These are phyloP conservation scores for Parachaetomium inaequale DNA, from an alignment of 495 filamentous ascomycete species.

Conservation along the genomic window DNA sequence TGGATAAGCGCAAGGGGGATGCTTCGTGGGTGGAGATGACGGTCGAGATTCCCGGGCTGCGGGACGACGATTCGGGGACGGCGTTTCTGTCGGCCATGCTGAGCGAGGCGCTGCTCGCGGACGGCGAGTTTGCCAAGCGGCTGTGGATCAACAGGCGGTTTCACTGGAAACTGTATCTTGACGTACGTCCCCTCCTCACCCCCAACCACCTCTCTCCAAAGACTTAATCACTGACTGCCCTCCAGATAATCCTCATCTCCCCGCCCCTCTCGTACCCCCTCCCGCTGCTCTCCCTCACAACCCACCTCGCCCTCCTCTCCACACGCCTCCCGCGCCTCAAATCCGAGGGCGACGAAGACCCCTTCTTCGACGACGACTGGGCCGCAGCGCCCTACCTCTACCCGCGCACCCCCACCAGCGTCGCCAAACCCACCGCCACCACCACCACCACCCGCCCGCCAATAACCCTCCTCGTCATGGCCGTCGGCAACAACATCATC, in stretches of 20 bases:
- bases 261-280: conserved; percentile 88
- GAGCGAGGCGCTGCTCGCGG: conserved; percentile 79
- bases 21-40: conserved; percentile 72
- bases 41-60: conserved; percentile 78
- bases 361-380: conserved; percentile 98
- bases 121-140: conserved; percentile 62
- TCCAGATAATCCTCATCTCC: conserved; percentile 86
- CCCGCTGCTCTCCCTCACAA: conserved; percentile 86
- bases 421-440: not conserved
- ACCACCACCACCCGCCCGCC: conserved; percentile 53
- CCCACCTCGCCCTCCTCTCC: conserved; percentile 89
- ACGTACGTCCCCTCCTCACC: conserved; percentile 56
- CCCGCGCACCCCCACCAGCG: conserved; percentile 40
- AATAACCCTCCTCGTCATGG: conserved; percentile 83
- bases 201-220: not conserved
- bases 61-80: conserved; percentile 87
- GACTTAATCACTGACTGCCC: not conserved
- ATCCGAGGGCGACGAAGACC: conserved; percentile 87
- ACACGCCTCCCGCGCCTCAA: conserved; percentile 79
- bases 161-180: conserved; percentile 95
- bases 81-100: conserved; percentile 85
- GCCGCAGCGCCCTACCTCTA: conserved; percentile 74
- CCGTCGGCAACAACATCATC: conserved; percentile 81
- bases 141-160: conserved; percentile 82
- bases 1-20: conserved; percentile 7